Evolutionary conservation across 1,139 yeast species (phyloP), one percentile per base, ranked within the genome.

Genomic region (Zygoascus meyerae): DNA sequence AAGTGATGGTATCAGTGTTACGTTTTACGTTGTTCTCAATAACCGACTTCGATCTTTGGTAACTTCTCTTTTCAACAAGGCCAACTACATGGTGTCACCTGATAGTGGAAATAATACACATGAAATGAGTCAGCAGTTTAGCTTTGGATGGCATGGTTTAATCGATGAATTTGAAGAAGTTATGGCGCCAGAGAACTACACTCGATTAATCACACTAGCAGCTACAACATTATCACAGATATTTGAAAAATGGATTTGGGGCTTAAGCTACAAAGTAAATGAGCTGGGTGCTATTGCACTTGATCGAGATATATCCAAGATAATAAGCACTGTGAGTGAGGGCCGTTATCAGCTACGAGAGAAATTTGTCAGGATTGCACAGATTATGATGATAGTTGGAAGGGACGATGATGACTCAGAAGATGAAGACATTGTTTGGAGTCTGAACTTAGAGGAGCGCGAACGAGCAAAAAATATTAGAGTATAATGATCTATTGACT

Each of bases 241-340:
- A 36, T 60, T 86, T 4, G 96, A 90, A 58, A 74, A 77, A 55
- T 81, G 81, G 57, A 70, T 92, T 36, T 77, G 89, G 77, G 55
- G 72, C 3, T 71, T 86, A 39, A 77, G 82, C 49, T 79, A 79
- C 46, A 78, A 75, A 51, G 79, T 87, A 52, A 89, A 86, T 58
- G 95, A 86, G 55, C 68, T 86, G 43, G 97, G 97, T 0, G 82
- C 95, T 0, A 75, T 89, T 32, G 83, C 82, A 54, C 69, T 94
- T 45, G 98, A 94, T 57, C 79, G 86, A 51, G 97, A 90, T 62
- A 69, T 90, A 40, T 80, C 92, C 34, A 72, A 78, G 41, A 74
- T 90, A 35, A 85, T 92, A 44, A 56, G 65, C 15, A 56, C 58
- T 16, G 61, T 65, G 12, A 60, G 66, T 21, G 66, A 62, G 28